These are phyloP conservation scores for Hansenula lynferdii DNA, from an alignment of 1,139 yeast species.

Conservation along the genomic window DNA sequence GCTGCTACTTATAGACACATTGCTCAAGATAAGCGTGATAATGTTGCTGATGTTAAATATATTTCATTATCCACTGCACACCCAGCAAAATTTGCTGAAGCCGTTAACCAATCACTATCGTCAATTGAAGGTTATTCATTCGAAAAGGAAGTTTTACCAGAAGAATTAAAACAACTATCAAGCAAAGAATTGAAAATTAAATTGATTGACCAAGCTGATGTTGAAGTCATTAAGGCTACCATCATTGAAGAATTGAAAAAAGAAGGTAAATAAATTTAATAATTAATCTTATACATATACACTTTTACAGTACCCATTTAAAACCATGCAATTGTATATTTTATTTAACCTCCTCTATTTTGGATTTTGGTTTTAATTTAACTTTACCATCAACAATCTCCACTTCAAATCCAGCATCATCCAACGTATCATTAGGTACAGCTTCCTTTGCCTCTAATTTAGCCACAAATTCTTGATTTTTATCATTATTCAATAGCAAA, in stretches of 20 bases:
- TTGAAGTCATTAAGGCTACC: conserved; percentile 66
- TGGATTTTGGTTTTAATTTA: conserved; percentile 24
- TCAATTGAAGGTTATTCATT: conserved; percentile 71
- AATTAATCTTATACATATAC: conserved; percentile 2
- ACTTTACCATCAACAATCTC: conserved; percentile 53
- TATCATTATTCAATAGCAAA: conserved; percentile 54
- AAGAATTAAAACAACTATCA: conserved; percentile 70
- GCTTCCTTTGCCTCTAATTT: conserved; percentile 51
- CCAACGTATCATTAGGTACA: conserved; percentile 43
- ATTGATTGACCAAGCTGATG: conserved; percentile 68
- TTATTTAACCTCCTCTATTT: background rate
- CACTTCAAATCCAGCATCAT: conserved; percentile 56
- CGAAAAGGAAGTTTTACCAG: conserved; percentile 85
- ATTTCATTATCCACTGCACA: conserved; percentile 94
- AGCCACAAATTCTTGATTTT: conserved; percentile 74
- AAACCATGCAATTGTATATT: background rate
- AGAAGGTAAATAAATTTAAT: conserved; percentile 27
- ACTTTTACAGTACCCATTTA: background rate
- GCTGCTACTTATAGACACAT: conserved; percentile 65
- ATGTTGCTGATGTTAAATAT: conserved; percentile 42
- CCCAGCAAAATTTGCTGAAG: conserved; percentile 97
- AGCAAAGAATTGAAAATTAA: conserved; percentile 71
- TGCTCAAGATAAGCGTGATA: conserved; percentile 36
- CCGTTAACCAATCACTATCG: conserved; percentile 76
- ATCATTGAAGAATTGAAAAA: conserved; percentile 65